These are phyloP conservation scores for Mycena capillaripes DNA, from an alignment of 768 basidiomycete species.

Conservation along the genomic window DNA sequence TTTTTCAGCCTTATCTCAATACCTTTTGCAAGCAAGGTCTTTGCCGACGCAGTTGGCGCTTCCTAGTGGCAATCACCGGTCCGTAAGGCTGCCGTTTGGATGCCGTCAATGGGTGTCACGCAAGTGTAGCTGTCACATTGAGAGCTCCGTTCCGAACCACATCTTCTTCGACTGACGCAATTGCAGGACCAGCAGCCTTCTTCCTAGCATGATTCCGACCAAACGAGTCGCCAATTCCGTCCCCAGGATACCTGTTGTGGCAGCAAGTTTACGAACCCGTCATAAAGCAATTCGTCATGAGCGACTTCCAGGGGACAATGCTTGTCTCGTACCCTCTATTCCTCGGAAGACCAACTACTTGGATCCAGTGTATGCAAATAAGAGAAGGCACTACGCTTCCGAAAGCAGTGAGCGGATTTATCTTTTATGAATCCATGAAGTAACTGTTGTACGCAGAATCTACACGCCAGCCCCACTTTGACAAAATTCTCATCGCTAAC, in stretches of 20 bases:
- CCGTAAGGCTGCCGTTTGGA: too few relatives aligned
- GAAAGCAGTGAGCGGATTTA: conserved; percentile 45
- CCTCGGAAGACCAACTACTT: conserved; percentile 24
- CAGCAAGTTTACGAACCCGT: conserved; percentile 17
- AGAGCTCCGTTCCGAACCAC: conserved; percentile 30
- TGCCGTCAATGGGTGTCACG: too few relatives aligned
- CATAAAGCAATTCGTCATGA: conserved; percentile 30
- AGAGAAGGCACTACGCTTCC: conserved; percentile 41
- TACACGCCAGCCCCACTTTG: conserved; percentile 70
- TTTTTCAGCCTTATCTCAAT: too few relatives aligned
- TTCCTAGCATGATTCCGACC: conserved; percentile 51
- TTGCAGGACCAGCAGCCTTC: not conserved
- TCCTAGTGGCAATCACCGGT: too few relatives aligned
- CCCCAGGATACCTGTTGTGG: conserved; percentile 40
- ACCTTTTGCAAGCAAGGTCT: too few relatives aligned
- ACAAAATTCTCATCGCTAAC: conserved; percentile 95
- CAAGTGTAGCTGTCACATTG: not conserved
- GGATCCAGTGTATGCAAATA: not conserved
- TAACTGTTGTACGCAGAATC: conserved; percentile 26
- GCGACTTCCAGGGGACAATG: not conserved
- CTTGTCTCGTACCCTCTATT: not conserved
- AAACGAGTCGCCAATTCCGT: conserved; percentile 50
- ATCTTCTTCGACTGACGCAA: not conserved
- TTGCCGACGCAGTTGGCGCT: too few relatives aligned
- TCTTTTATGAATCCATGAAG: not conserved